These are phyloP conservation scores for Symmetrospora coprosmae DNA, from an alignment of 768 basidiomycete genomes.

Conservation along the genomic window DNA sequence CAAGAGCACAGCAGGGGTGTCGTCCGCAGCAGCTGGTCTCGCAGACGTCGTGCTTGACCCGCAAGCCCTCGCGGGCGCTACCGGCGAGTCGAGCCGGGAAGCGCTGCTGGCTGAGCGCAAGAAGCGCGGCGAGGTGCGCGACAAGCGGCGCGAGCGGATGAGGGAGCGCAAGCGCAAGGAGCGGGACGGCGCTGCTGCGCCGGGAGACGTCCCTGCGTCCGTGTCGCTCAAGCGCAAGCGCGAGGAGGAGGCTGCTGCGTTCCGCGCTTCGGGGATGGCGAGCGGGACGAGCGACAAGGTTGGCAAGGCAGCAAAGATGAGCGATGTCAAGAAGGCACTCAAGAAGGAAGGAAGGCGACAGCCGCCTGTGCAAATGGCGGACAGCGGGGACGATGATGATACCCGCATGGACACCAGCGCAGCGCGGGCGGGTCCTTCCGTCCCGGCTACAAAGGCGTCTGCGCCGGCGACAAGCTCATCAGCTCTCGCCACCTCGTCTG, in stretches of 20 bases:
- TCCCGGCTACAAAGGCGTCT: too few relatives aligned
- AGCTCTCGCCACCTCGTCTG: neutral
- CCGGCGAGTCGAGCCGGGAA: conserved; percentile 46
- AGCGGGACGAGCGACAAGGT: conserved; percentile 39
- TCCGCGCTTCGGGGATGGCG: conserved; percentile 33
- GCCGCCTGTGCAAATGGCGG: neutral
- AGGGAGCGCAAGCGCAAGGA: conserved; percentile 58
- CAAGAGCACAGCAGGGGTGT: conserved; percentile 15
- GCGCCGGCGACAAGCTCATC: too few relatives aligned
- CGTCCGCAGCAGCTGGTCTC: neutral
- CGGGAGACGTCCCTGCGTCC: conserved; percentile 30
- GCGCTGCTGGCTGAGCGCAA: conserved; percentile 65
- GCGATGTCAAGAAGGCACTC: conserved; percentile 44
- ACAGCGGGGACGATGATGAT: conserved; percentile 22
- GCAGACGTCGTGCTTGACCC: too few relatives aligned
- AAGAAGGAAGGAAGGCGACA: conserved; percentile 13
- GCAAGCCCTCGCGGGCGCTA: neutral
- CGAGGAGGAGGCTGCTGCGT: conserved; percentile 24
- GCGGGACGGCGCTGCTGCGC: conserved; percentile 37
- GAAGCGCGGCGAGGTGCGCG: conserved; percentile 67
- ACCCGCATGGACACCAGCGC: neutral
- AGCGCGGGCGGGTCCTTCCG: too few relatives aligned
- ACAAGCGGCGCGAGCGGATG: conserved; percentile 69
- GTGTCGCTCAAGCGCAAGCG: conserved; percentile 29
- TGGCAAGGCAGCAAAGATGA: conserved; percentile 40